These are phyloP conservation scores for Pseudevernia furfuracea DNA, from an alignment of 495 filamentous ascomycete genomes.

Conservation along the genomic window DNA sequence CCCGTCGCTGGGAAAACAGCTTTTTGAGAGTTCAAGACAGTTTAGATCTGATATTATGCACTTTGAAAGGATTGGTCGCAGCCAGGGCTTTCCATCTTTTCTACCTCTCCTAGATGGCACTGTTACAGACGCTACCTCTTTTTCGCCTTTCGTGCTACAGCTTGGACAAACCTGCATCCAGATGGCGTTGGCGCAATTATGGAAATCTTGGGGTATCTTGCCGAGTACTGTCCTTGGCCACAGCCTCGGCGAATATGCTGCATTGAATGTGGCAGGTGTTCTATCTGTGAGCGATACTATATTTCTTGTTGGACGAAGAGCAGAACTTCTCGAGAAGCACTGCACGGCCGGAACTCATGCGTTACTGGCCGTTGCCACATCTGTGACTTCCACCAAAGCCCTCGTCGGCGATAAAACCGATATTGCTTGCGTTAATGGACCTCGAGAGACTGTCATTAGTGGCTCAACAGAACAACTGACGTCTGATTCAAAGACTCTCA, in stretches of 20 bases:
- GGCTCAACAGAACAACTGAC: constrained; percentile 27
- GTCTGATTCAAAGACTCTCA: constrained; percentile 36
- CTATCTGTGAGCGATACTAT: constrained; percentile 62
- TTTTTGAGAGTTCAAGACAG: constrained; percentile 25
- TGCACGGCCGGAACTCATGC: constrained; percentile 55
- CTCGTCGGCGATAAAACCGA: constrained; percentile 31
- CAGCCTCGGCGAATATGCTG: constrained; percentile 70
- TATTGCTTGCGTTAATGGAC: constrained; percentile 47
- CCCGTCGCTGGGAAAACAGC: constrained; percentile 24
- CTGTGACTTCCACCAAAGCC: no score
- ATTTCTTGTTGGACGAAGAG: constrained; percentile 61
- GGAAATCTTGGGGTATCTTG: constrained; percentile 60
- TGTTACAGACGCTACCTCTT: constrained; percentile 11
- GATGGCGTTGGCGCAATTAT: constrained; percentile 62
- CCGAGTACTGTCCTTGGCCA: constrained; percentile 65
- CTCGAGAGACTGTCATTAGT: constrained; percentile 43
- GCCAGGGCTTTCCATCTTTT: constrained; percentile 62
- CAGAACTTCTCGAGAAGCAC: constrained; percentile 53
- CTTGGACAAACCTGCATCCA: constrained; percentile 51
- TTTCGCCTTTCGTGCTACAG: background rate
- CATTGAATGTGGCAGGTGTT: constrained; percentile 64
- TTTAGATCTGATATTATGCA: constrained; percentile 41
- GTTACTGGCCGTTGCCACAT: constrained; percentile 40
- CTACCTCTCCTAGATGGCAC: constrained; percentile 51
- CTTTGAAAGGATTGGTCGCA: constrained; percentile 50